Conservation (phyloP, 495 filamentous ascomycete genomes). For the Sporormia fimetaria region DNA sequence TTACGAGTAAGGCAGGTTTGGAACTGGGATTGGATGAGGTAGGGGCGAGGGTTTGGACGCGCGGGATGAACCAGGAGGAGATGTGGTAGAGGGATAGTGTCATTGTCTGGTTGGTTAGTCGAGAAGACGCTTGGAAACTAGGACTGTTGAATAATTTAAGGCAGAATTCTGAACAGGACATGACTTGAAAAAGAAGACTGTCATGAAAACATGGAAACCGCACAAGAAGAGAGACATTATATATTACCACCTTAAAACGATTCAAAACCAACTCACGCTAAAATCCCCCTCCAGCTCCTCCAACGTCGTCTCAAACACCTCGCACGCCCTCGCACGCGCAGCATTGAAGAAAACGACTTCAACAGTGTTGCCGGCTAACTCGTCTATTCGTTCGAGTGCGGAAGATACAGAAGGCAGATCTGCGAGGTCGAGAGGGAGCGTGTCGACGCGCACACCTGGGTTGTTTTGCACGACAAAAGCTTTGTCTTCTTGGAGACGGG, state of each 20-base stretch:
- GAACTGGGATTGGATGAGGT: slow-evolving; percentile 14
- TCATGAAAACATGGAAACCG: too few relatives aligned
- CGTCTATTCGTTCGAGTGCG: slow-evolving; percentile 11
- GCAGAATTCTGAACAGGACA: neutral
- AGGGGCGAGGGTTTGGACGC: slow-evolving; percentile 21
- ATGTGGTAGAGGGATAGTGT: slow-evolving; percentile 33
- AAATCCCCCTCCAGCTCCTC: slow-evolving; percentile 35
- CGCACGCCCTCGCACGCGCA: slow-evolving; percentile 29
- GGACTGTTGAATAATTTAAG: neutral
- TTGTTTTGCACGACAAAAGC: slow-evolving; percentile 19
- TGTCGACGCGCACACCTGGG: slow-evolving; percentile 25
- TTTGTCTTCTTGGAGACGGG: slow-evolving; percentile 30
- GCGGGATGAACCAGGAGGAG: slow-evolving; percentile 31
- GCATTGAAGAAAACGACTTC: slow-evolving; percentile 37
- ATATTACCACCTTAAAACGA: too few relatives aligned
- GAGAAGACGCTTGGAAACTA: neutral
- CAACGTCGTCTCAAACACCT: slow-evolving; percentile 26
- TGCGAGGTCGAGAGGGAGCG: slow-evolving; percentile 30
- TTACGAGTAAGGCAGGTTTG: slow-evolving; percentile 33
- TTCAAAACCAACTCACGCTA: too few relatives aligned
- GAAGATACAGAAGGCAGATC: slow-evolving; percentile 16
- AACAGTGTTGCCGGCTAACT: slow-evolving; percentile 22
- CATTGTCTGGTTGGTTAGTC: slow-evolving; percentile 26
- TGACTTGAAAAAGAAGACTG: neutral
- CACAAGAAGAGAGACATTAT: too few relatives aligned